phyloP scores from a whole-genome alignment of 2,329 filamentous ascomycete genomes.

The Aspergillus floridensis region DNA sequence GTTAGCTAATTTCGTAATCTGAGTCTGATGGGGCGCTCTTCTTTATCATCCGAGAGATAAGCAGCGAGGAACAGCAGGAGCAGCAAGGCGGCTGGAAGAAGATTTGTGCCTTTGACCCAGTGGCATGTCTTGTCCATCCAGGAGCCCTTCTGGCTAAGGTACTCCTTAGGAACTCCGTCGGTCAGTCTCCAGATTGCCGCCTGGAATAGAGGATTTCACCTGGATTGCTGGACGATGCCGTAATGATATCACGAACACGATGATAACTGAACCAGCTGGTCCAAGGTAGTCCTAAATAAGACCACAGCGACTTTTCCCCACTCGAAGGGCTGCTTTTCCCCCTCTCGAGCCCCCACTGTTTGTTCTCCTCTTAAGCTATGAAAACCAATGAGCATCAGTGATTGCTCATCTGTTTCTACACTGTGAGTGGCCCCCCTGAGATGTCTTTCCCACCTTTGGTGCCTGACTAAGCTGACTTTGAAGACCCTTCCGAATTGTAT shows the following conservation, averaged over 20 bases:
- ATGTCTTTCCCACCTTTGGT: slow-evolving; percentile 1
- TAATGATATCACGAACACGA: neutral
- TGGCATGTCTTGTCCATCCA: neutral
- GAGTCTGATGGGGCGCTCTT: neutral
- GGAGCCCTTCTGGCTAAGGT: neutral
- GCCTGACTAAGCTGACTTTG: neutral
- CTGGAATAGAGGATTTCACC: neutral
- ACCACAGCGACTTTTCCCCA: neutral
- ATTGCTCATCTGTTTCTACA: slow-evolving; percentile 16
- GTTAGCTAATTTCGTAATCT: neutral
- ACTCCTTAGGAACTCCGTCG: neutral
- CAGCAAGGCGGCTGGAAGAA: neutral
- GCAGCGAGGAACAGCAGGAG: neutral
- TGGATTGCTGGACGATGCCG: neutral
- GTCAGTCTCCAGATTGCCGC: neutral
- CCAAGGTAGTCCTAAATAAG: neutral
- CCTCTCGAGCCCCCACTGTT: neutral
- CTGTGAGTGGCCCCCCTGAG: slow-evolving; percentile 4
- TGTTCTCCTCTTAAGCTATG: neutral
- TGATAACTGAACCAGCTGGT: neutral
- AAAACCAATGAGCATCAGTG: neutral
- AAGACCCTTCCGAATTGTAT: neutral
- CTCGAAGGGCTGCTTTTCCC: neutral
- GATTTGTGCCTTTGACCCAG: neutral
- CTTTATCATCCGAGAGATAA: slow-evolving; percentile 5